Evolutionary conservation across 2,329 filamentous ascomycete genomes (phyloP).

Genomic region (Esteya vermicola): DNA sequence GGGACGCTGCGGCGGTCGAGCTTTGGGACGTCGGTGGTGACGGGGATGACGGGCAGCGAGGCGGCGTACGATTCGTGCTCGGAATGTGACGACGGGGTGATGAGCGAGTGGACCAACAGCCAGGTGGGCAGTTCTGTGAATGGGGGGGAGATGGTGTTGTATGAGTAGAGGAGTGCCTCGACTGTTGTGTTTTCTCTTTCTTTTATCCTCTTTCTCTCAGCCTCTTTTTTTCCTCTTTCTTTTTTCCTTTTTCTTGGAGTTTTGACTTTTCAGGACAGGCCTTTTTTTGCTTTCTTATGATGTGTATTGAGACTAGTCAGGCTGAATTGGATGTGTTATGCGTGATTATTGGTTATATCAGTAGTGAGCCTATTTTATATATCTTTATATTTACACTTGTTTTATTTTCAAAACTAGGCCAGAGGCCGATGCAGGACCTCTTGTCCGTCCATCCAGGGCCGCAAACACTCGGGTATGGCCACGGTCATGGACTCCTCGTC

Average conservation of each 20-base stretch:
- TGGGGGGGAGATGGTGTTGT: conserved; percentile 12
- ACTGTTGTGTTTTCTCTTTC: too few relatives aligned
- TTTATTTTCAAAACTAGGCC: too few relatives aligned
- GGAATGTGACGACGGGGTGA: conserved; percentile 17
- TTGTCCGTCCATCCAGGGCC: conserved; percentile 70
- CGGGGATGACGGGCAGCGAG: conserved; percentile 12
- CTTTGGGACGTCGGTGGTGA: conserved; percentile 32
- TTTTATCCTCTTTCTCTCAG: too few relatives aligned
- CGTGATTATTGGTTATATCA: too few relatives aligned
- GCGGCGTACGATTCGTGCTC: conserved; percentile 17
- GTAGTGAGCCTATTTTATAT: not conserved
- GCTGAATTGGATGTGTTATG: too few relatives aligned
- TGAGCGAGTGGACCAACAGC: conserved; percentile 36
- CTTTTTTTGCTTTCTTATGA: too few relatives aligned
- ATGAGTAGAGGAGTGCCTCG: conserved; percentile 1
- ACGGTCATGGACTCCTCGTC: conserved; percentile 55
- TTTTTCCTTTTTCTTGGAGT: too few relatives aligned
- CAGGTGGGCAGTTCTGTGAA: conserved; percentile 15
- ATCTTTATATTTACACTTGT: not conserved
- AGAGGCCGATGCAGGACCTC: conserved; percentile 37
- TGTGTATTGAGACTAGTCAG: too few relatives aligned
- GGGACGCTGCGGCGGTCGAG: conserved; percentile 29
- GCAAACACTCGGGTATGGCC: conserved; percentile 61
- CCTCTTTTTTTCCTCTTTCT: too few relatives aligned
- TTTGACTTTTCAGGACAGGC: too few relatives aligned